Evolutionary conservation across 306 rosid species (phyloP).

Genomic region (Aeschynomene evenia): DNA sequence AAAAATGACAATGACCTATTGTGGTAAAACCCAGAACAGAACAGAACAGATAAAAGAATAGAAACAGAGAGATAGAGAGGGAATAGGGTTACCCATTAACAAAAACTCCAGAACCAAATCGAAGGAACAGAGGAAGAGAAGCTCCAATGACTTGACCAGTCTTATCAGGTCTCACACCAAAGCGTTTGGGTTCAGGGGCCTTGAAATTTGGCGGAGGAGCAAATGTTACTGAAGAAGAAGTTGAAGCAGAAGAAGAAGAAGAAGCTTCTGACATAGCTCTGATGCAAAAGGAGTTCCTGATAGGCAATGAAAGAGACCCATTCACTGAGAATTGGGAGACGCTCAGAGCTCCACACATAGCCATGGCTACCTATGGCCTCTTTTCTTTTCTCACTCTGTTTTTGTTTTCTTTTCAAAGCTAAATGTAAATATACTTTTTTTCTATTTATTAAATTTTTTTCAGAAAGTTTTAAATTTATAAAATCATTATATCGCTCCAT

Average conservation of each 20-base stretch:
- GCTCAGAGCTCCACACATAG: constrained; percentile 59
- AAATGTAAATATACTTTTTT: no score
- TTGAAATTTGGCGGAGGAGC: constrained; percentile 83
- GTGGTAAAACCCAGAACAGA: background rate
- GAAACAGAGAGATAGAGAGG: background rate
- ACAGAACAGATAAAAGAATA: background rate
- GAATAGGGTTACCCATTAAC: constrained; percentile 61
- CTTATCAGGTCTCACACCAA: constrained; percentile 66
- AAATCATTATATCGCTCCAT: no score
- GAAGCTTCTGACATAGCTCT: constrained; percentile 56
- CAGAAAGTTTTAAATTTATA: no score
- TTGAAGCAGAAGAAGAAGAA: constrained; percentile 44
- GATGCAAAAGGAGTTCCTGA: constrained; percentile 35
- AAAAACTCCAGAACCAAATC: constrained; percentile 84
- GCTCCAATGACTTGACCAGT: constrained; percentile 57
- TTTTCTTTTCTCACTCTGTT: no score
- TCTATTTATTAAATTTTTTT: no score
- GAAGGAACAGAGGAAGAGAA: constrained; percentile 59
- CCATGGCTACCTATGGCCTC: no score
- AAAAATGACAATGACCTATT: no score
- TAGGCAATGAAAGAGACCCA: constrained; percentile 40
- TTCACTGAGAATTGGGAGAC: constrained; percentile 40
- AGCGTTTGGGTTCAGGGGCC: constrained; percentile 85
- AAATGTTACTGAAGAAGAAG: constrained; percentile 39
- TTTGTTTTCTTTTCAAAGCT: no score